phyloP scores from a whole-genome alignment of 768 basidiomycete species.

The Imleria badia region DNA sequence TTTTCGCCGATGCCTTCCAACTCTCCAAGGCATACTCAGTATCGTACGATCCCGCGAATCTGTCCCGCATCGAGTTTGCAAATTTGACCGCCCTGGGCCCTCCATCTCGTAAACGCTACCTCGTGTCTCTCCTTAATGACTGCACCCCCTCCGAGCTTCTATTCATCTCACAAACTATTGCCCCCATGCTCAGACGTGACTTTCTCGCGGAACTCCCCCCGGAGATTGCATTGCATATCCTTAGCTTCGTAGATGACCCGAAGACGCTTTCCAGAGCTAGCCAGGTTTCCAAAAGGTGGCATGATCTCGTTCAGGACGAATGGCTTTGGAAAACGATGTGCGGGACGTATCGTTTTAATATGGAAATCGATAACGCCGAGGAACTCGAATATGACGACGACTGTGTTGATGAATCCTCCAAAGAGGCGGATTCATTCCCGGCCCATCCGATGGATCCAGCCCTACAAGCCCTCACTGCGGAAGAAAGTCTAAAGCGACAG shows the following conservation, averaged over 20 bases:
- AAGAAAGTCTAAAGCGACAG: slow-evolving; percentile 30
- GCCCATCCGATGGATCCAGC: slow-evolving; percentile 41
- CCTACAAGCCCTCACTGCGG: slow-evolving; percentile 38
- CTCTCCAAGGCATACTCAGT: slow-evolving; percentile 12
- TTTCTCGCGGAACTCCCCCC: slow-evolving; percentile 55
- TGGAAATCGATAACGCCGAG: slow-evolving; percentile 15
- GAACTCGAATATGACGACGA: slow-evolving; percentile 31
- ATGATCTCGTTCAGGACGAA: slow-evolving; percentile 67
- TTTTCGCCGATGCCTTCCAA: slow-evolving; percentile 37
- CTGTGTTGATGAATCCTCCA: slow-evolving; percentile 31
- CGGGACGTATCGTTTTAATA: slow-evolving; percentile 48
- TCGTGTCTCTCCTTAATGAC: slow-evolving; percentile 48
- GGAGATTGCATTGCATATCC: slow-evolving; percentile 74
- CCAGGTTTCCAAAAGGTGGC: slow-evolving; percentile 74
- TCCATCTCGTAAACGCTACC: slow-evolving; percentile 48
- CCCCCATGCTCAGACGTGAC: slow-evolving; percentile 64
- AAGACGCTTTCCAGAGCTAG: slow-evolving; percentile 65
- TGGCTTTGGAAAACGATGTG: slow-evolving; percentile 81
- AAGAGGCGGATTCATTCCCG: slow-evolving; percentile 35
- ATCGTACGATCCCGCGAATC: slow-evolving; percentile 24
- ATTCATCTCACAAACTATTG: slow-evolving; percentile 63
- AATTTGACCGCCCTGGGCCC: slow-evolving; percentile 35
- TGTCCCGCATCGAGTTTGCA: slow-evolving; percentile 35
- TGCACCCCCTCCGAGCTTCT: slow-evolving; percentile 63
- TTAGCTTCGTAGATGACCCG: slow-evolving; percentile 76